Percentiles rank a stretch among this genome's conserved stretches.
Evolutionary conservation across 228 moss, liverwort and hornwort genomes (phyloP).

Genomic region (Sphagnum magellanicum): DNA sequence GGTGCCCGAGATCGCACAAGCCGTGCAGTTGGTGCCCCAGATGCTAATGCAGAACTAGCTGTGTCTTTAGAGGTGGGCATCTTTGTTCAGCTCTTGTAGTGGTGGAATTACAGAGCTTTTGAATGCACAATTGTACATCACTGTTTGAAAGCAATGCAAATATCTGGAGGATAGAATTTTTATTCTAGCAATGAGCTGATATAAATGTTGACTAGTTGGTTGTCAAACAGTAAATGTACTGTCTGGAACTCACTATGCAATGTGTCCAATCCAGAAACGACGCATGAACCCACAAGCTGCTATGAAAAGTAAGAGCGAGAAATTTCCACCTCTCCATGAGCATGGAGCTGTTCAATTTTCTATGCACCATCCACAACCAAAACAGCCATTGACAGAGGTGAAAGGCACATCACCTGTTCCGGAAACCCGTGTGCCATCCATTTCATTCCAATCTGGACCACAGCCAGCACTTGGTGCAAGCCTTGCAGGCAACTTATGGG

Average conservation of each 20-base stretch:
- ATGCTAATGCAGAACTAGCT: slow-evolving; percentile 95
- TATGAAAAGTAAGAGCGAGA: slow-evolving; percentile 97
- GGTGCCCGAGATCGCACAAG: slow-evolving; percentile 56
- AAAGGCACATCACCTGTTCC: slow-evolving; percentile 81
- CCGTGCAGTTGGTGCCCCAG: slow-evolving; percentile 80
- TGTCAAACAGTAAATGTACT: too few species aligned
- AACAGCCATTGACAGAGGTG: slow-evolving; percentile 64
- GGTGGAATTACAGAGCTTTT: too few species aligned
- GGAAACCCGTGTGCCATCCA: slow-evolving; percentile 44
- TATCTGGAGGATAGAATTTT: too few species aligned
- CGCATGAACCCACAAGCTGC: slow-evolving; percentile 63
- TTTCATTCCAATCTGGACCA: slow-evolving; percentile 82
- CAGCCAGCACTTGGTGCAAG: slow-evolving; percentile 52
- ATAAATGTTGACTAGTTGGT: too few species aligned
- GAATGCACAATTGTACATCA: too few species aligned
- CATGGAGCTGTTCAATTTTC: slow-evolving; percentile 81
- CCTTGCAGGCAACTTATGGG: slow-evolving; percentile 67
- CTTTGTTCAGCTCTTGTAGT: too few species aligned
- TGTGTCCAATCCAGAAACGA: slow-evolving; percentile 38
- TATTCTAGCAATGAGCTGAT: too few species aligned
- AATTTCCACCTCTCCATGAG: slow-evolving; percentile 89
- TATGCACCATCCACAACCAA: slow-evolving; percentile 73
- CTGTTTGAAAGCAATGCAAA: too few species aligned
- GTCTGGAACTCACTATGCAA: too few species aligned
- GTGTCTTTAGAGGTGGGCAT: slow-evolving; percentile 42